Evolutionary conservation across 192 early-diverging fungal genomes (phyloP), one percentile per base, ranked within the genome.

Genomic region (Martensiomyces pterosporus): DNA sequence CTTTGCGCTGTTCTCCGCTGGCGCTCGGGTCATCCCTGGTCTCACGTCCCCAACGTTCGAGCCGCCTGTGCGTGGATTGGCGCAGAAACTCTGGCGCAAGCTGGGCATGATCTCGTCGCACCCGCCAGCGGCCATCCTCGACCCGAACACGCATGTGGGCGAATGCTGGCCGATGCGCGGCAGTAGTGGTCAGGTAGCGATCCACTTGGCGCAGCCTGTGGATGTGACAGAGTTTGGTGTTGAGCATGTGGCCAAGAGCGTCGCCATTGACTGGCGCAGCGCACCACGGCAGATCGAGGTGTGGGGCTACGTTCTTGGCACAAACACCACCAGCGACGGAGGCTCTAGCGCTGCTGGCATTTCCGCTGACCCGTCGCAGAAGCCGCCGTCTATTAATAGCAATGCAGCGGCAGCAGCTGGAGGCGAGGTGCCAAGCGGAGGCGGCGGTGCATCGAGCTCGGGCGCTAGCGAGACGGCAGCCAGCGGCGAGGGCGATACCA

Each of bases 91-190:
- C 2, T 61, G 60, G 43, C 49, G 52, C 23, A 45, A 43, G 1
- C 17, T 68, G 38, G 71, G 71, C 9, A 54, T 60, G 52, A 32
- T 64, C 13, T 63, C 52, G 41, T 67, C 64, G 9, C 57, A 75
- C 17, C 62, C 65, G 21, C 75, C 75, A 6, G 9, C 64, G 8
- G 52, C 64, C 2, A 47, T 70, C 18, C 56, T 79, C 18, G 64
- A 79, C 21, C 66, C 73, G 0, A 50, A 65, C 24, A 73, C 75
- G 15, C 69, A 82, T 22, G 65, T 84, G 8, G 87, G 87, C 23
- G 76, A 85, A 55, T 89, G 87, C 56, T 89, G 87, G 87, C 75
- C 83, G 0, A 85, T 89, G 79, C 56, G 51, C 2, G 85, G 86
- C 9, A 57, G 64, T 23, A 24, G 60, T 9, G 87, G 87, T 0